Base-by-base conservation (phyloP, 1,139 yeast species). In the Debaryomyces udenii region DNA sequence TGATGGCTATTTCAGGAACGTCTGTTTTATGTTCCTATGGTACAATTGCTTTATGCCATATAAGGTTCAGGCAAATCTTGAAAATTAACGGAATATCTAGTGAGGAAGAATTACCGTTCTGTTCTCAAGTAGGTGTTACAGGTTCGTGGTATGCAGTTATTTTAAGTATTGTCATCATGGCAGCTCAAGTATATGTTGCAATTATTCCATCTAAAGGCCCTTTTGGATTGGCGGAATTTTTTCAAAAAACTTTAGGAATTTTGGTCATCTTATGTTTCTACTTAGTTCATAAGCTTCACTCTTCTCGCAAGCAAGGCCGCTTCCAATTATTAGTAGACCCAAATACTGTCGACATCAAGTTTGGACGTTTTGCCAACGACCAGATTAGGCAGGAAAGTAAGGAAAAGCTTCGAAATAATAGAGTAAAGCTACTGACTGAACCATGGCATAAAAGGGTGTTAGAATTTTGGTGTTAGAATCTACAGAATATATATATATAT, bases 271-370 rank as follows among this genome's bases (percentile, higher is more conserved):
- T 59, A 11, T 46, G 48, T 13, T 57, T 55, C 45, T 61, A 59
- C 48, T 5, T 57, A 6, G 56, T 51, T 31, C 66, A 60, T 49
- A 61, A 62, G 44, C 23, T 60, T 23, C 60, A 55, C 52, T 42
- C 53, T 23, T 53, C 44, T 45, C 10, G 24, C 18, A 46, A 35
- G 27, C 20, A 38, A 6, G 16, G 37, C 16, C 34, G 40, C n/a
- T 27, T 33, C 9, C 24, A 28, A 13, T 27, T 43, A 4, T 15
- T 43, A 6, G 38, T 38, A 14, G 40, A 37, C 16, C 29, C 39
- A 5, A 27, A 35, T 3, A 30, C 30, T 3, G 39, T 45, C 9
- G 35, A 43, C 13, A 35, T 45, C 14, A 37, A 31, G n/a, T 22
- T 29, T n/a, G 46, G 44, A 10, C 16, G 38, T 7, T 44, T 42